phyloP scores from a whole-genome alignment of 331 rosid genomes.

The Phaseolus coccineus region DNA sequence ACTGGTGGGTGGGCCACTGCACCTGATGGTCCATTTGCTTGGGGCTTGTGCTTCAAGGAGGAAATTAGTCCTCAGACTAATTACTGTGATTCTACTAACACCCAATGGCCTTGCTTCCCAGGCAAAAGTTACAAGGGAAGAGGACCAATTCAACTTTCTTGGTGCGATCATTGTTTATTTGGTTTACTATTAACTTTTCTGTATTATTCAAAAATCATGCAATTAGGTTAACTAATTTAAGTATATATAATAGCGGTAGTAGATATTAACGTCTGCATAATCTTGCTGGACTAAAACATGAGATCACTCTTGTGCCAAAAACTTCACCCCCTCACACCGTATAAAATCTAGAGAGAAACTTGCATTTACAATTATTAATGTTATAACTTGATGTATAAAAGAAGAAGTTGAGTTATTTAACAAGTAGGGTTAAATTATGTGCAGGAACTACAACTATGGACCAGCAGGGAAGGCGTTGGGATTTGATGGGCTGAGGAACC shows the following conservation, averaged over 20 bases:
- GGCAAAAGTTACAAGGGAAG: constrained; percentile 80
- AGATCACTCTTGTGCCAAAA: no score
- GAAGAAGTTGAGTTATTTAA: neutral
- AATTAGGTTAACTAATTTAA: no score
- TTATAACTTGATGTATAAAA: neutral
- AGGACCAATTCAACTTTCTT: constrained; percentile 91
- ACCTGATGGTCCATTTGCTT: constrained; percentile 86
- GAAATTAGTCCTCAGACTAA: constrained; percentile 70
- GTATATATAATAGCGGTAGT: no score
- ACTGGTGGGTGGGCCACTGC: constrained; percentile 92
- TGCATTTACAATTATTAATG: neutral
- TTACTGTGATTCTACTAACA: constrained; percentile 67
- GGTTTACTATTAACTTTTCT: neutral
- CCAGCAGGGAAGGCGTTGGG: constrained; percentile 84
- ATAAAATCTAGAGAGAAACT: neutral
- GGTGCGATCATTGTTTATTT: constrained; percentile 47
- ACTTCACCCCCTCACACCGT: no score
- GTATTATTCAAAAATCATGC: neutral
- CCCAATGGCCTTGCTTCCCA: constrained; percentile 76
- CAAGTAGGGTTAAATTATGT: neutral
- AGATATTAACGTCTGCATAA: no score
- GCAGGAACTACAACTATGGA: constrained; percentile 87
- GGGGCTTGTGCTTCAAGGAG: constrained; percentile 91
- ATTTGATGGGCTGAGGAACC: constrained; percentile 77
- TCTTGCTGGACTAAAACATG: no score